Conservation (phyloP, 176 grass and related monocot species). For the Poa pratensis region DNA sequence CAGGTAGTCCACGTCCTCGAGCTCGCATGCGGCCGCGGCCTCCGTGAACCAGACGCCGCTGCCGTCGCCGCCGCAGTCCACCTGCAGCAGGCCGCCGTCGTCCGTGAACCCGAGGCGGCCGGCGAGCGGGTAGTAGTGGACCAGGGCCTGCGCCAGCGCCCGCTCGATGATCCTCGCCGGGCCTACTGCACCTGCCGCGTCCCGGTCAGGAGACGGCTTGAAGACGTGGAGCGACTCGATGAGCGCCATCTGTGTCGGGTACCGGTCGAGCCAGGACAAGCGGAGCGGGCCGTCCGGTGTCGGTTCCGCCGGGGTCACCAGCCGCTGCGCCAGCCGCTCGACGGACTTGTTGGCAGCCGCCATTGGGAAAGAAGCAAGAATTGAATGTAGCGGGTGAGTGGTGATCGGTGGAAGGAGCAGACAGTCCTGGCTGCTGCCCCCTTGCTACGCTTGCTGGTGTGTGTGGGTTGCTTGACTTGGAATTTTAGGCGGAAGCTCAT, state of each 20-base stretch:
- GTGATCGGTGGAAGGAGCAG: not conserved
- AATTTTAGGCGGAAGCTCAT: not conserved
- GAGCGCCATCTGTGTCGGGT: conserved; percentile 90
- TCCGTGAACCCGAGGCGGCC: conserved; percentile 60
- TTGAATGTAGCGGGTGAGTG: not conserved
- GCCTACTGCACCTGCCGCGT: not conserved
- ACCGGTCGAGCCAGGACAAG: conserved; percentile 90
- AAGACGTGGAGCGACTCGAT: conserved; percentile 94
- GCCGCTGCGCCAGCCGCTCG: conserved; percentile 43
- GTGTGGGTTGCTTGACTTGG: conserved; percentile 42
- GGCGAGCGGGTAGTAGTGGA: conserved; percentile 72
- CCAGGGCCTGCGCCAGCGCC: conserved; percentile 59
- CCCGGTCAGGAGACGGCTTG: conserved; percentile 34
- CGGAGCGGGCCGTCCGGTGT: conserved; percentile 50
- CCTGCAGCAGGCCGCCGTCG: conserved; percentile 61
- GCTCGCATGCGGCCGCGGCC: conserved; percentile 35
- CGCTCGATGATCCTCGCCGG: conserved; percentile 55
- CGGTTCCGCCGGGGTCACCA: conserved; percentile 55
- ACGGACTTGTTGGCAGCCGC: conserved; percentile 47
- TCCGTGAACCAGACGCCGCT: conserved; percentile 87
- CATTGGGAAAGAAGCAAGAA: not conserved
- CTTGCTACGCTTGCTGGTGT: not conserved
- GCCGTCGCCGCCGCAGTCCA: conserved; percentile 54
- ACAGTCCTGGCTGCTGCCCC: conserved; percentile 1
- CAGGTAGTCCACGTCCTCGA: conserved; percentile 87